A percentile compares a stretch with the other conserved stretches of the same genome.
Conservation (phyloP, 176 grass and related monocot species). For the Aechmea fasciata region DNA sequence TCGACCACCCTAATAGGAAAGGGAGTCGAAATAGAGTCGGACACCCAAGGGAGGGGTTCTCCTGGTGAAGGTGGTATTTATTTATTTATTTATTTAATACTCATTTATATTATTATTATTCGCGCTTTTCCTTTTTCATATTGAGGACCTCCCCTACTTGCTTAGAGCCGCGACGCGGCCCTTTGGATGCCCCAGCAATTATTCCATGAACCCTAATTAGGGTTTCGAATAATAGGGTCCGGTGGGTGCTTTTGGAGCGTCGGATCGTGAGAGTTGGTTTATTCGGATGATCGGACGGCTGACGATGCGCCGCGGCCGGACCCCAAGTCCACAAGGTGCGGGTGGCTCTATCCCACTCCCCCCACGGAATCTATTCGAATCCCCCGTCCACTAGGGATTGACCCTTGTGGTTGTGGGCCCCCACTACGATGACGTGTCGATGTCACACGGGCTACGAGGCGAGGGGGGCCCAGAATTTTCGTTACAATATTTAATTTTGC, state of each 20-base stretch:
- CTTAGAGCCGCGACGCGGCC: no score
- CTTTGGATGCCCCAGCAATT: not conserved
- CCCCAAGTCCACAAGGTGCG: not conserved
- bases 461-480: no score
- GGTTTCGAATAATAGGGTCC: not conserved
- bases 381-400: not conserved
- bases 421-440: no score
- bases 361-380: not conserved
- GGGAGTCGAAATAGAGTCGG: not conserved
- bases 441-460: no score
- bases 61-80: not conserved
- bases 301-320: not conserved
- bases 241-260: not conserved
- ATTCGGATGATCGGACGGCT: not conserved
- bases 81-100: not conserved
- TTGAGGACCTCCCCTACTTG: no score
- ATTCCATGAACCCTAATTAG: conserved; percentile 6
- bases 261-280: not conserved
- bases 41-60: not conserved
- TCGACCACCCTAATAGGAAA: no score
- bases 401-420: no score
- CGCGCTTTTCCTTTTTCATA: not conserved
- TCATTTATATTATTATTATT: not conserved
- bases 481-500: no score
- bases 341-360: not conserved